Base-by-base conservation (phyloP, 176 grass and related monocot genomes). In the Hyparrhenia diplandra region DNA sequence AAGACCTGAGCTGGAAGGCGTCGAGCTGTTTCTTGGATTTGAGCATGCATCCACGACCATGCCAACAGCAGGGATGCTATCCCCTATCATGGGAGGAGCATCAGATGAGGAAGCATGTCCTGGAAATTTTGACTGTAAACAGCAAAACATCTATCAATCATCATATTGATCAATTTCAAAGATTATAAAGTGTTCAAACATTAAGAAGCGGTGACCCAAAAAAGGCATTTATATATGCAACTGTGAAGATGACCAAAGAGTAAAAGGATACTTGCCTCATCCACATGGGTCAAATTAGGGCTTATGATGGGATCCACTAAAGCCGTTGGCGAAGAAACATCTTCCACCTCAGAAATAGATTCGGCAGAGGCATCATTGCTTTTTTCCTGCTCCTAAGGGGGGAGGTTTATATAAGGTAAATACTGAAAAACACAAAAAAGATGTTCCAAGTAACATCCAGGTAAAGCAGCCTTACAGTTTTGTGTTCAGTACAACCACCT, bases 331-430 rank as follows among this genome's bases (percentile, higher is more conserved):
- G 90, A 88, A 24, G 34, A 40, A 62, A 37, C 80, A 49, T 98
- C 90, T 86, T 98, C 92, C 35, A 87, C 67, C 71, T 95, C 92
- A 79, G 96, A 98, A 46, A 88, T 84, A 76, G 88, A 95, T 31
- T 95, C 92, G 1, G 88, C 82, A 75, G 87, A 95, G n/a, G 75
- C 86, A 79, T 93, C 92, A 55, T 87, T 93, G 41, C 82, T 59
- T 91, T 88, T 93, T 78, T 80, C 81, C 90, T 93, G 82, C 61
- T 89, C 14, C 37, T 88, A 35, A 73, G 17, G 30, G 68, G 7
- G 13, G 47, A 79, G 69, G 46, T 11, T 7, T 67, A n/a, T 74
- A 69, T 7, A 25, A 52, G 65, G 42, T 29, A 80, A 68, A 39
- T 27, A 80, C 43, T 77, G 29, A 23, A 88, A 79, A 66, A 4